Evolutionary conservation across 176 grass and related monocot genomes (phyloP).

Genomic region (Tuctoria greenei): DNA sequence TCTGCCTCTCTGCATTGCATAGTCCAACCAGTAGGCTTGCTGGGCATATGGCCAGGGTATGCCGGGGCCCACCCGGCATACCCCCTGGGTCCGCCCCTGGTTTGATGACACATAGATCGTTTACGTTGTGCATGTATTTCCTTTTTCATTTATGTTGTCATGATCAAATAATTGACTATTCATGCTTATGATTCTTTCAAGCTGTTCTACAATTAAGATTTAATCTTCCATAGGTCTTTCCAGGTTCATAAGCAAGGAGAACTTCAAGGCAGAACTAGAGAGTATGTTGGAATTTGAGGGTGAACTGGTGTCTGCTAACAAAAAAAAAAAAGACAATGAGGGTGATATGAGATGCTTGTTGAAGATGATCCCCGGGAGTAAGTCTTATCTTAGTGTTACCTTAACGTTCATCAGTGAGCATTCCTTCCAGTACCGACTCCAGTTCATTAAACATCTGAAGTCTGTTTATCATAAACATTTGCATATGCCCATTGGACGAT

Average conservation of each 20-base stretch:
- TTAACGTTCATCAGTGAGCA: background rate
- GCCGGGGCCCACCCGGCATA: too few species aligned
- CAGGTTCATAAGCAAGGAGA: conserved; percentile 95
- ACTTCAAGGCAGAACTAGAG: conserved; percentile 75
- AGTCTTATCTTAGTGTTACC: conserved; percentile 25
- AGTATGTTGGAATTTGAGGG: conserved; percentile 92
- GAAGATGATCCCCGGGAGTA: conserved; percentile 98
- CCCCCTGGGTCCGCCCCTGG: too few species aligned
- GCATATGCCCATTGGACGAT: too few species aligned
- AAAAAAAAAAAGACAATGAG: conserved; percentile 76
- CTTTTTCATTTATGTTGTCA: background rate
- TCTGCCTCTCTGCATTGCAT: too few species aligned
- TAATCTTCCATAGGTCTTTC: conserved; percentile 5
- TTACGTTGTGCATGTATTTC: background rate
- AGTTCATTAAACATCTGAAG: too few species aligned
- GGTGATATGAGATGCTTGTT: conserved; percentile 99
- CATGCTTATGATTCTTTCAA: background rate
- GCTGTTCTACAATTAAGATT: background rate
- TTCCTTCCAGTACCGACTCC: background rate
- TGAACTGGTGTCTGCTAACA: conserved; percentile 56
- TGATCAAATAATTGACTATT: background rate
- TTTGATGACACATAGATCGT: background rate
- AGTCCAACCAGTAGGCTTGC: too few species aligned
- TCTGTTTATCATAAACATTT: too few species aligned
- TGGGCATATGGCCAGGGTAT: too few species aligned